Percentiles rank a stretch among this genome's conserved stretches.
Evolutionary conservation across 768 basidiomycete species (phyloP).

Genomic region (Tulasnella sp.): DNA sequence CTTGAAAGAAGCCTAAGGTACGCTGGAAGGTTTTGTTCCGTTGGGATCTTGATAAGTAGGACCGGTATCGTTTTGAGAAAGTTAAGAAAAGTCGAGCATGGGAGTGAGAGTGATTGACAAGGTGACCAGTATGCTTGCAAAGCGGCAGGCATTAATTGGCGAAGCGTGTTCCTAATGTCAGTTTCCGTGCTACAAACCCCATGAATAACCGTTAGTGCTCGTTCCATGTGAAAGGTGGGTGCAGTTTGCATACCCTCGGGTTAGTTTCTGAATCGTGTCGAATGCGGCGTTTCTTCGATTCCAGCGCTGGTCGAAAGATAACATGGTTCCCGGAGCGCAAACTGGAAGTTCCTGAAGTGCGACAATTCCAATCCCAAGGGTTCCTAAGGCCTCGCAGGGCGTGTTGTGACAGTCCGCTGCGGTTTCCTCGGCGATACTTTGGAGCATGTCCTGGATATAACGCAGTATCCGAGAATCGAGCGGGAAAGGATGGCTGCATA

Average conservation of each 20-base stretch:
- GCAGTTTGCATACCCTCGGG: not conserved
- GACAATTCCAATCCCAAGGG: not conserved
- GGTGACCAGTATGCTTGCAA: not conserved
- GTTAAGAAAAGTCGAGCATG: not conserved
- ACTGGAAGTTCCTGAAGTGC: not conserved
- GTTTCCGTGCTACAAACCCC: not conserved
- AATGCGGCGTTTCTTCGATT: not conserved
- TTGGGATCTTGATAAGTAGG: slow-evolving; percentile 2
- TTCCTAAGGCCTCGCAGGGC: not conserved
- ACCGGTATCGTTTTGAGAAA: not conserved
- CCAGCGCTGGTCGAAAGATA: not conserved
- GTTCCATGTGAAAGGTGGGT: not conserved
- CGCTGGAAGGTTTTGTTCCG: not conserved
- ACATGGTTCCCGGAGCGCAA: not conserved
- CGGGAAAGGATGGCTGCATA: too few species aligned
- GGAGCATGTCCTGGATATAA: not conserved
- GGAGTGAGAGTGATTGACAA: not conserved
- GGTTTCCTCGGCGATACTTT: not conserved
- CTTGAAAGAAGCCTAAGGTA: not conserved
- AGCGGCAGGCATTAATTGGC: not conserved
- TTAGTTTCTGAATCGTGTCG: not conserved
- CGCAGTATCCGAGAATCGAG: too few species aligned
- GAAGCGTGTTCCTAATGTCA: not conserved
- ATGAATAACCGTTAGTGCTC: not conserved
- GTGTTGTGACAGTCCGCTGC: not conserved